Evolutionary conservation across 164 flowering plant genomes (phyloP), one percentile per base, ranked within the genome.

Genomic region (Stephania yunnanensis): DNA sequence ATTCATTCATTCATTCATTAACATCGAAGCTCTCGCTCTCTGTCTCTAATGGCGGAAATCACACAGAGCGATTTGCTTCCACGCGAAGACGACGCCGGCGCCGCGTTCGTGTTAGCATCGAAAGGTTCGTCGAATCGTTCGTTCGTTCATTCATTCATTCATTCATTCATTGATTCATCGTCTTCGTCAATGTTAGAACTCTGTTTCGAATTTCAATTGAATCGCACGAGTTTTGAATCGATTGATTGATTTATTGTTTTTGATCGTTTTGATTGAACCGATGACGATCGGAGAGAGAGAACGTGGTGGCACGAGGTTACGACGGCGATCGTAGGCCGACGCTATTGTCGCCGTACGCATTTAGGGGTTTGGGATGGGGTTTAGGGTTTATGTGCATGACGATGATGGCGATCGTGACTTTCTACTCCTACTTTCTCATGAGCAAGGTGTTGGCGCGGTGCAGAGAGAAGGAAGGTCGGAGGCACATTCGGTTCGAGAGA

Each of bases 271-370:
- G 55, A 50, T 50, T 4, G 12, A 8, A 2, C 4, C 11, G 11
- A 10, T 11, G 55, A 50, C 55, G 55, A 50, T 50, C 55, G 55
- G 15, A 50, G 55, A 50, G 20, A 69, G 92, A 97, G 99, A 71
- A 74, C 85, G 46, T 95, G 99, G 99, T 91, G 96, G 94, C 99
- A 95, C 55, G 97, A 97, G 97, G 45, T 95, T 86, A 92, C 97
- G 79, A 95, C 99, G 81, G 99, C 97, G 75, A 93, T 95, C 15
- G 99, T 93, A 17, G 99, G 99, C 99, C 99, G 1, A 89, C 97
- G 6, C 88, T 95, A 58, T 82, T 95, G 83, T 86, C 99, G 75
- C 70, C 97, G 20, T 95, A 87, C 81, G 96, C 90, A 0, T 89
- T 93, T 81, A 75, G 95, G 71, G 97, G 96, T 15, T 80, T 95